phyloP scores from a whole-genome alignment of 202 grass and related monocot genomes.

The Setaria viridis region DNA sequence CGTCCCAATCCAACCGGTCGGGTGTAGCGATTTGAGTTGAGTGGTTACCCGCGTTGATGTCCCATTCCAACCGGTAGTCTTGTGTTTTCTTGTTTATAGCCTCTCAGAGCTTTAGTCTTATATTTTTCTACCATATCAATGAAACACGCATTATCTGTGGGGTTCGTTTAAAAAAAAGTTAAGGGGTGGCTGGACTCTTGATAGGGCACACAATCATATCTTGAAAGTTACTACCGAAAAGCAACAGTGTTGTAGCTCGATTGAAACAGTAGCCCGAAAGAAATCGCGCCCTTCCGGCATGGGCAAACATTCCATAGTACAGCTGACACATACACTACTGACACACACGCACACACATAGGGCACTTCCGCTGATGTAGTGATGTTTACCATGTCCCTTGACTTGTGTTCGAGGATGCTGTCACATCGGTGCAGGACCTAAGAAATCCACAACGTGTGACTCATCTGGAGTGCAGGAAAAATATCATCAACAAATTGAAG shows the following conservation, averaged over 20 bases:
- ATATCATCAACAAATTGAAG: conserved; percentile 11
- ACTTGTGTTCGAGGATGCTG: conserved; percentile 16
- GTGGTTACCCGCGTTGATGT: too few relatives aligned
- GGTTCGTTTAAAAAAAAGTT: not conserved
- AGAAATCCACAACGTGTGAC: conserved; percentile 16
- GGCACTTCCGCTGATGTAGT: not conserved
- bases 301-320: conserved; percentile 40
- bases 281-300: conserved; percentile 29
- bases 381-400: conserved; percentile 46
- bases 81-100: too few relatives aligned
- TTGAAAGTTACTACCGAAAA: conserved; percentile 46
- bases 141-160: too few relatives aligned
- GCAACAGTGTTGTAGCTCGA: conserved; percentile 14
- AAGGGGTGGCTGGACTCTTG: conserved; percentile 3
- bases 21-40: too few relatives aligned
- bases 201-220: not conserved
- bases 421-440: conserved; percentile 23
- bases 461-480: conserved; percentile 15
- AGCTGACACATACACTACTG: not conserved
- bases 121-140: too few relatives aligned
- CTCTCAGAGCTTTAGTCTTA: too few relatives aligned
- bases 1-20: too few relatives aligned
- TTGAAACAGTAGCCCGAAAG: conserved; percentile 21
- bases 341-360: not conserved
- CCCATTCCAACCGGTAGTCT: too few relatives aligned